Base-by-base conservation (phyloP, 2,329 filamentous ascomycete genomes). In the Xylaria sp. region DNA sequence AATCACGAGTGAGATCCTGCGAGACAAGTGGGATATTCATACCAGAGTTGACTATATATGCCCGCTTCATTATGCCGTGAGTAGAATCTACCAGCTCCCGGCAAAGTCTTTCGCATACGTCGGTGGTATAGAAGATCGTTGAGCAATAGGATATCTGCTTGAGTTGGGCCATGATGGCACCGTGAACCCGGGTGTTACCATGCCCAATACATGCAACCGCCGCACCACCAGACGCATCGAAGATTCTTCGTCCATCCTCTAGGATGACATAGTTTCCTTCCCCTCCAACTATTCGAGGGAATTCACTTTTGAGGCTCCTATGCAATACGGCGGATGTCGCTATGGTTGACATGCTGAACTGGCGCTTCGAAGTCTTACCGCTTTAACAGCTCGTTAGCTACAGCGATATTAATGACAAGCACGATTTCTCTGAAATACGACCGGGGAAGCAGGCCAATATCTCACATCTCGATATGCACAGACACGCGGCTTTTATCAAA, bases 141-240 rank as follows among this genome's bases (percentile, higher is more conserved):
- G 82, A 78, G 59, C 81, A 82, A 69, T 85, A 86, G 9, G 82
- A 79, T 18, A 82, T 75, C 23, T 79, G 76, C 20, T 78, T 69
- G 39, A 85, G 76, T 74, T 86, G 84, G 12, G 77, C 74, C 10
- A 75, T 68, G 55, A 84, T 81, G 5, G 83, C 84, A 34, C 80
- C 73, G 39, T 80, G 79, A 15, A 86, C 82, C 63, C 80, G 77
- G 23, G 73, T 61, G 62, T 85, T 76, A 7, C 81, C 81, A 73
- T 85, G 84, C 1, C 84, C 84, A 34, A 86, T 74, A 71, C 83
- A 84, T 8, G 82, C 80, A 37, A 86, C 84, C 0, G 84, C 81
- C 1, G 84, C 82, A 20, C 84, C 84, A 8, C 83, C 81, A 8
- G 80, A 82, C 10, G 82, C 83, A 67, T 86, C 84, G 3, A 86